Evolutionary conservation across 331 rosid species (phyloP), one percentile per base, ranked within the genome.

Genomic region (Spiraea crenata): DNA sequence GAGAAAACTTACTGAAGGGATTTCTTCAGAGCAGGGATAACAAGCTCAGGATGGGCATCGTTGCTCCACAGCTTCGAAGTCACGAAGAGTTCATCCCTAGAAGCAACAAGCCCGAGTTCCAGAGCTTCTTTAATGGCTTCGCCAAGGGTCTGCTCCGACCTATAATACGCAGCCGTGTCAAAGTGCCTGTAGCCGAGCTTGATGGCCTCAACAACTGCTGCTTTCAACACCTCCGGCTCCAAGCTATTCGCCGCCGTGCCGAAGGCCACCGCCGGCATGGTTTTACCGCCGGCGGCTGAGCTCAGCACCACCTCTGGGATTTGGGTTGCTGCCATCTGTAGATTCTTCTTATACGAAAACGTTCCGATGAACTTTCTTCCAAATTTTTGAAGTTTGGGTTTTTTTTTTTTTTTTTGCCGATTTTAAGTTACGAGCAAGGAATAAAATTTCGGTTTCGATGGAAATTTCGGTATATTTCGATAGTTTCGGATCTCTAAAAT

Each of bases 111-210:
- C 13, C 89, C 85, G n/a, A 78, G 76, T 8, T 58, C 13, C 35
- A 81, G 76, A 5, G 88, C 85, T 71, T 82, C 80, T 4, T 59
- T 57, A 14, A 87, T 42, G 62, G 83, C 92, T 62, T 86, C 88
- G 0, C 88, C 85, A 0, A 89, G 80, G 40, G 83, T 81, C 15
- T 76, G 77, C 54, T 86, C 90, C 0, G 88, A 84, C 12, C 85
- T 83, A 73, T 89, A 89, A 0, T 82, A 54, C n/a, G 86, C 44
- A 39, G 96, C 91, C 3, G 91, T 82, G 16, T 84, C 92, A 19
- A 89, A 84, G 57, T 89, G 92, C 9, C 83, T 63, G 70, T 89
- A 89, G 2, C 90, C 92, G 2, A 81, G 73, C 46, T 51, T 83
- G 20, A 86, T 71, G 38, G 92, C 96, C 25, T 89, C 88, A 1